Conservation (phyloP, 139 green algal genomes). For the Protoeuglena noctilucae region DNA sequence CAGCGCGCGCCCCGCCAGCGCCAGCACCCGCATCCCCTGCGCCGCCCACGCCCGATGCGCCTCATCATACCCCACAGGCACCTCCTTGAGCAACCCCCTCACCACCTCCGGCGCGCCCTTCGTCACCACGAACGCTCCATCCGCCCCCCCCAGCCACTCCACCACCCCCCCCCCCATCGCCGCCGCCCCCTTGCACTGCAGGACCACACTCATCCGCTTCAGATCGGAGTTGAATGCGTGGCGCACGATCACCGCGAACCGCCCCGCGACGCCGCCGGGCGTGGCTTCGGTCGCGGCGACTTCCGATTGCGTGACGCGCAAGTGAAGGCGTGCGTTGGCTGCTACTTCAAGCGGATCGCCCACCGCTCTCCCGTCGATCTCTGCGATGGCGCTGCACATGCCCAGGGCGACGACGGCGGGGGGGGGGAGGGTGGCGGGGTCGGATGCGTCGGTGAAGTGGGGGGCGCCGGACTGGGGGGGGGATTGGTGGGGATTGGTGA, state of each 20-base stretch:
- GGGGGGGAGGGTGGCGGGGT: not conserved
- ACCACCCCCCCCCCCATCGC: not conserved
- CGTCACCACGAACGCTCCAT: constrained; percentile 26
- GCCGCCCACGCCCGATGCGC: constrained; percentile 70
- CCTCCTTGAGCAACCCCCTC: constrained; percentile 24
- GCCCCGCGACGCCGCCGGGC: too few relatives aligned
- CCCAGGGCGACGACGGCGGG: not conserved
- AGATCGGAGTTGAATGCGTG: constrained; percentile 80
- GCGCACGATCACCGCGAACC: constrained; percentile 27
- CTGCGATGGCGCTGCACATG: not conserved
- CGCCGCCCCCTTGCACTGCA: constrained; percentile 13
- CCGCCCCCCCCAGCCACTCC: constrained; percentile 7
- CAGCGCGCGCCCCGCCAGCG: constrained; percentile 59
- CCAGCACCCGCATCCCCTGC: constrained; percentile 78
- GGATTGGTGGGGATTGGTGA: too few relatives aligned
- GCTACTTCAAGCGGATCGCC: constrained; percentile 78
- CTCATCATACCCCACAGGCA: constrained; percentile 54
- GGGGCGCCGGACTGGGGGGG: too few relatives aligned
- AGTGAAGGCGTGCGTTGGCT: constrained; percentile 15
- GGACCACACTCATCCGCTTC: constrained; percentile 76
- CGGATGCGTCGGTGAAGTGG: too few relatives aligned
- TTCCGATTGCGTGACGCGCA: not conserved
- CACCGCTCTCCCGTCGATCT: constrained; percentile 37
- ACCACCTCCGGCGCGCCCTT: constrained; percentile 84
- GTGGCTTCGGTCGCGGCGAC: not conserved